Evolutionary conservation across 208 protist genomes (phyloP).

Genomic region (Phytomonas sp.): DNA sequence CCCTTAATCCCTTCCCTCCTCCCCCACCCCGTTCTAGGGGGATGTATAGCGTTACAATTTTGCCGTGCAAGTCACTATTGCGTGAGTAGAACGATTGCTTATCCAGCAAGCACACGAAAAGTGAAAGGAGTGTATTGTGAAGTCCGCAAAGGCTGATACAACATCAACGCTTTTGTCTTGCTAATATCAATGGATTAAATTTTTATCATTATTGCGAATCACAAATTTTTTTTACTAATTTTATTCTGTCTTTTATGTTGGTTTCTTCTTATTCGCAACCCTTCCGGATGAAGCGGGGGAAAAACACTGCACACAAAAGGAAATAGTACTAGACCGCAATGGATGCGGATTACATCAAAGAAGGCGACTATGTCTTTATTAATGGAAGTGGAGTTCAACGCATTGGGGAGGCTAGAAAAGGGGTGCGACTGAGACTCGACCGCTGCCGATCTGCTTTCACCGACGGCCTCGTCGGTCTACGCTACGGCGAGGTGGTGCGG

Average conservation of each 20-base stretch:
- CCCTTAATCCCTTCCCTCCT: not conserved
- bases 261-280: slow-evolving; percentile 1
- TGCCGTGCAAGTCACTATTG: not conserved
- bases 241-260: slow-evolving; percentile 9
- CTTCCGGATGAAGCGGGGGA: not conserved
- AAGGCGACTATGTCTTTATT: slow-evolving; percentile 81
- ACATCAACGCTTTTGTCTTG: not conserved
- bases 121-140: not conserved
- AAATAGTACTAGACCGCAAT: not conserved
- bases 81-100: not conserved
- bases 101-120: not conserved
- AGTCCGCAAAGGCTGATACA: not conserved
- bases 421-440: slow-evolving; percentile 51
- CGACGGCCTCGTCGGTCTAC: slow-evolving; percentile 67
- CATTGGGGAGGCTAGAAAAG: slow-evolving; percentile 51
- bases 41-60: not conserved
- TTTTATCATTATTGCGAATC: too few species aligned
- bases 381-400: slow-evolving; percentile 64
- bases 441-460: slow-evolving; percentile 48
- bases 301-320: slow-evolving; percentile 1
- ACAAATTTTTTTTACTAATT: not conserved
- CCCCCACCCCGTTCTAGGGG: not conserved
- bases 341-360: slow-evolving; percentile 28
- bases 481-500: slow-evolving; percentile 67
- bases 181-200: not conserved